Percentiles rank a stretch among this genome's conserved stretches.
phyloP scores from a whole-genome alignment of 1,284 basidiomycete species.

The Earliella scabrosa region DNA sequence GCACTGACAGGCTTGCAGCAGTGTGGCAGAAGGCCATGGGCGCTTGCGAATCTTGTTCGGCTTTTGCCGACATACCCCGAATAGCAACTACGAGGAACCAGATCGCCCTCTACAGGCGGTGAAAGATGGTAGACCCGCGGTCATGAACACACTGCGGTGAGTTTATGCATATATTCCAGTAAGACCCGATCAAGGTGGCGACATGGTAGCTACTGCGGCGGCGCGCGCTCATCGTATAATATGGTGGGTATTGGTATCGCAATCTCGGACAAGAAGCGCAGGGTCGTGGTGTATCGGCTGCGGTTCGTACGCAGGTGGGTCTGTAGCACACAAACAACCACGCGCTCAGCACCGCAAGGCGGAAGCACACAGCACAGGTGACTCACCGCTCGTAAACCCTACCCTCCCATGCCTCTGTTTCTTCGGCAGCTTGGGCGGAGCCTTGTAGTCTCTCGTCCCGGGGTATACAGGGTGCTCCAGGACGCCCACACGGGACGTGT shows the following conservation, averaged over 20 bases:
- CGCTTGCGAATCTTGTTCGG: not conserved
- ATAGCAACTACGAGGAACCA: not conserved
- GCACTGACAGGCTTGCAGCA: too few species aligned
- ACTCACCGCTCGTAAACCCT: conserved; percentile 3
- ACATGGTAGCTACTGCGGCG: too few species aligned
- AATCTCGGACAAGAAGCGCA: not conserved
- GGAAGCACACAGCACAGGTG: not conserved
- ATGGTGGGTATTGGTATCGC: not conserved
- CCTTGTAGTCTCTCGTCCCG: conserved; percentile 21
- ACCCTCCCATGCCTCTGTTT: not conserved
- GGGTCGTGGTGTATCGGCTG: not conserved
- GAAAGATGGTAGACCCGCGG: too few species aligned
- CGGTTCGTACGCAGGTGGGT: not conserved
- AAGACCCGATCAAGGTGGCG: too few species aligned
- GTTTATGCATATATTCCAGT: too few species aligned
- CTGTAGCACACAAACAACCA: not conserved
- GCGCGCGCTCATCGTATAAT: too few species aligned
- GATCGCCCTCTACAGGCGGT: too few species aligned
- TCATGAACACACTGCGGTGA: too few species aligned
- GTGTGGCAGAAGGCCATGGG: not conserved
- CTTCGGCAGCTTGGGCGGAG: conserved; percentile 11
- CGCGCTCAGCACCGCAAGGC: not conserved
- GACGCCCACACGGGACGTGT: conserved; percentile 24
- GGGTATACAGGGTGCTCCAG: conserved; percentile 21
- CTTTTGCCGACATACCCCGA: not conserved